Evolutionary conservation across 2,329 filamentous ascomycete genomes (phyloP).

Genomic region (Phialemonium atrogriseum): DNA sequence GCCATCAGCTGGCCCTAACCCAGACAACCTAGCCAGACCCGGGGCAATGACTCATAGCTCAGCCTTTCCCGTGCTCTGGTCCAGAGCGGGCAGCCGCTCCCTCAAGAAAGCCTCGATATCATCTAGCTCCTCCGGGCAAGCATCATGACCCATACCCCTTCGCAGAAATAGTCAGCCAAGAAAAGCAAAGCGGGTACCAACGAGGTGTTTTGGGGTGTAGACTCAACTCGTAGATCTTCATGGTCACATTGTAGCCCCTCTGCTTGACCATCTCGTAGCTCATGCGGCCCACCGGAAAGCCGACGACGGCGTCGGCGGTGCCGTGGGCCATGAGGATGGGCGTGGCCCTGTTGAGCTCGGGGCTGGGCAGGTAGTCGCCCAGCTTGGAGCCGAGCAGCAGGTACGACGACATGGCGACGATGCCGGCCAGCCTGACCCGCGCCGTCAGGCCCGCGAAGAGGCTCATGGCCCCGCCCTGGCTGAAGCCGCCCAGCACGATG

Average conservation of each 20-base stretch:
- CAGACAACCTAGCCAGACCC: not conserved
- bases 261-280: constrained; percentile 60
- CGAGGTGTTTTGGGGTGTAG: constrained; percentile 7
- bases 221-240: constrained; percentile 69
- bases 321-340: constrained; percentile 88
- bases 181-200: not conserved
- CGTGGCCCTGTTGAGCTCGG: constrained; percentile 60
- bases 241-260: constrained; percentile 64
- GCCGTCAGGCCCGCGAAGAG: constrained; percentile 72
- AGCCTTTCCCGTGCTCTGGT: constrained; percentile 23
- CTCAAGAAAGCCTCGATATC: constrained; percentile 60
- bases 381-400: constrained; percentile 54
- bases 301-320: constrained; percentile 65
- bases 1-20: too few relatives aligned
- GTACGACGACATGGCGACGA: constrained; percentile 80
- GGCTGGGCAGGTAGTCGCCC: constrained; percentile 27
- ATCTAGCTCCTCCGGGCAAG: constrained; percentile 69
- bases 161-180: constrained; percentile 4
- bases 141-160: constrained; percentile 67
- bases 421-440: constrained; percentile 69
- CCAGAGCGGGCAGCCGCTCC: constrained; percentile 34
- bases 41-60: constrained; percentile 19
- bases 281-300: constrained; percentile 56
- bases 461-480: constrained; percentile 81
- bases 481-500: constrained; percentile 81